phyloP scores from a whole-genome alignment of 1,139 yeast species.

The Meyerozyma sp. region DNA sequence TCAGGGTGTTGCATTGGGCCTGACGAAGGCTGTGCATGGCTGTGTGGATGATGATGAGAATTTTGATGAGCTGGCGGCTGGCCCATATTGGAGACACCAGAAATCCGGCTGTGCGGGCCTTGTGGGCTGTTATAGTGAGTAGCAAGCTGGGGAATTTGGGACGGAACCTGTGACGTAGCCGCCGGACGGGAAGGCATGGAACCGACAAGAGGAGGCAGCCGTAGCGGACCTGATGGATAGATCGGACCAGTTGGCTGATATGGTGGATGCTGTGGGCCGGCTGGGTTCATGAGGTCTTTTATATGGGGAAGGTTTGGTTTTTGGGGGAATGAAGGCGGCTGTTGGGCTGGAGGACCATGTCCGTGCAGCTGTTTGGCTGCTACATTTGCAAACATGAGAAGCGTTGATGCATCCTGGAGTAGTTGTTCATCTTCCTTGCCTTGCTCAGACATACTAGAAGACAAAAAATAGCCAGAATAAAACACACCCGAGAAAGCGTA shows the following conservation, averaged over 20 bases:
- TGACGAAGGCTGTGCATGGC: background rate
- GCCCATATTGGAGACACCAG: background rate
- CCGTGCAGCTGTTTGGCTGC: slow-evolving; percentile 43
- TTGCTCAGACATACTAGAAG: background rate
- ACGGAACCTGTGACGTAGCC: background rate
- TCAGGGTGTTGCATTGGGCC: background rate
- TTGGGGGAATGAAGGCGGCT: slow-evolving; percentile 4
- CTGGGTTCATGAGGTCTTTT: slow-evolving; percentile 2
- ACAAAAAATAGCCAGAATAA: background rate
- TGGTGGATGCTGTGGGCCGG: slow-evolving; percentile 5
- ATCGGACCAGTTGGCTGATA: slow-evolving; percentile 2
- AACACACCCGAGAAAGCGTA: background rate
- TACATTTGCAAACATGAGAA: slow-evolving; percentile 57
- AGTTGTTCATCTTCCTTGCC: slow-evolving; percentile 33
- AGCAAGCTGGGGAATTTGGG: background rate
- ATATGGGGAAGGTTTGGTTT: slow-evolving; percentile 1
- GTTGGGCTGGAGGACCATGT: slow-evolving; percentile 7
- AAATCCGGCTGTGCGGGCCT: background rate
- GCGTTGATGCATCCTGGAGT: slow-evolving; percentile 60
- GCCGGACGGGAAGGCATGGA: background rate
- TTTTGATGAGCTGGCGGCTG: background rate
- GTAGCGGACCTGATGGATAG: background rate
- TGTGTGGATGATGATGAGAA: background rate
- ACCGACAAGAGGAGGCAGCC: background rate
- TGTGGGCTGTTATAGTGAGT: background rate